Base-by-base conservation (phyloP, 345 rosid species). In the Raphanus raphanistrum region DNA sequence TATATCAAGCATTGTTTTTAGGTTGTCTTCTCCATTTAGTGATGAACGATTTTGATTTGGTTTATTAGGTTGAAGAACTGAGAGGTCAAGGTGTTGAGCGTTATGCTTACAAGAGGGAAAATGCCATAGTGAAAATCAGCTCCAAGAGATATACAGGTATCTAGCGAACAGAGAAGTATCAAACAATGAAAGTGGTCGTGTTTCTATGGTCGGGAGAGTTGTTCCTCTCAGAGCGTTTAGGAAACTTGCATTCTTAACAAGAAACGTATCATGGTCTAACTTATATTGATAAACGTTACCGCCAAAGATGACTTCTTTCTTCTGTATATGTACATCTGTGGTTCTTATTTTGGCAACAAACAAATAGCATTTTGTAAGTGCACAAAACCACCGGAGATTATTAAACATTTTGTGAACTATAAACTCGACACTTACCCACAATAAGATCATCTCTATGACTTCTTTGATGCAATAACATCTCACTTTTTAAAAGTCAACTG, bases 231-330 rank as follows among this genome's bases (percentile, higher is more conserved):
- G 97, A 81, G 97, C 92, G 1, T 91, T 91, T 77, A 98, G 97
- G 12, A 92, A 95, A 80, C 98, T 91, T 71, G 96, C 90, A 5
- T 92, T 95, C 79, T 79, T 92, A 67, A 91, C 93, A 21, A 21
- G 98, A 94, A 86, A 94, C 90, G 72, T 94, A 89, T 83, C 97
- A 90, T 79, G 98, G 98, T 69, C 82, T 94, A 38, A 92, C 94
- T 69, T 95, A 92, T 88, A 87, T 92, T 70, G 95, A 92, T 81
- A 92, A 90, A 82, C 89, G 97, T 35, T 94, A 94, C 68, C 91
- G 97, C 64, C 98, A 94, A 79, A 79, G 98, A 97, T 94, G 67
- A 83, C 76, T 48, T 33, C n/a, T 75, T 8, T 75, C 21, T 66
- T 61, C 57, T 61, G 48, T 61, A 28, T 59, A 1, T n/a, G 16